A percentile compares a stretch with the other conserved stretches of the same genome.
phyloP scores from a whole-genome alignment of 2,329 filamentous ascomycete genomes.

The Alternaria infectoria region DNA sequence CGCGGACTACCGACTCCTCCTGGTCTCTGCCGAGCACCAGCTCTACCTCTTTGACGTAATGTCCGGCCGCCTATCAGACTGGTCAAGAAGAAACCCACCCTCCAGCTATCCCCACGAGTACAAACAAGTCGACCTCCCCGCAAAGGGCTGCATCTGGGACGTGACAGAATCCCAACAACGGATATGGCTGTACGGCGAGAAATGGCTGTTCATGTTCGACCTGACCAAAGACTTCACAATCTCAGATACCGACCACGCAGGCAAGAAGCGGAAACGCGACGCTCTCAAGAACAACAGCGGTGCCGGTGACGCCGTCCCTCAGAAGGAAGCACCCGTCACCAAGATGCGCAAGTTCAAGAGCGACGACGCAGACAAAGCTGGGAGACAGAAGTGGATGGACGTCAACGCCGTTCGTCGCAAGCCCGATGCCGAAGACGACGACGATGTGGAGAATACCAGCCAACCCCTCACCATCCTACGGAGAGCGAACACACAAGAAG shows the following conservation, averaged over 20 bases:
- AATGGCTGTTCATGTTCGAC: conserved; percentile 93
- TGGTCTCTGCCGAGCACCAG: conserved; percentile 69
- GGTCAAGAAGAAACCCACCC: conserved; percentile 85
- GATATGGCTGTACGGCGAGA: conserved; percentile 85
- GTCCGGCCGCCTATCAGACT: conserved; percentile 78
- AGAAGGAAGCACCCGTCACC: conserved; percentile 54
- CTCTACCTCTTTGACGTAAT: conserved; percentile 80
- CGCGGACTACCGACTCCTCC: conserved; percentile 61
- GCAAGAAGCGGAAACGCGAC: conserved; percentile 42
- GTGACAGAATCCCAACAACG: conserved; percentile 60
- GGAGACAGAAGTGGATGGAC: conserved; percentile 34
- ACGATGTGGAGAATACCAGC: conserved; percentile 39
- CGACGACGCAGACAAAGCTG: conserved; percentile 41
- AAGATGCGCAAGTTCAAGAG: conserved; percentile 58
- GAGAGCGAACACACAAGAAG: conserved; percentile 29
- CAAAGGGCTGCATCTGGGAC: conserved; percentile 87
- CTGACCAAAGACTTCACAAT: conserved; percentile 69
- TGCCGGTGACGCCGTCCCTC: conserved; percentile 61
- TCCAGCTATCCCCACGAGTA: conserved; percentile 76
- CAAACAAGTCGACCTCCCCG: conserved; percentile 75
- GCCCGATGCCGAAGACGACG: conserved; percentile 29
- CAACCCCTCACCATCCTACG: conserved; percentile 35
- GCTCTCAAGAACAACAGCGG: conserved; percentile 53
- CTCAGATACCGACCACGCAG: conserved; percentile 19
- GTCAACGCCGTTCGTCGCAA: conserved; percentile 36